Evolutionary conservation across 164 flowering plant species (phyloP).

Genomic region (Macadamia tetraphylla): DNA sequence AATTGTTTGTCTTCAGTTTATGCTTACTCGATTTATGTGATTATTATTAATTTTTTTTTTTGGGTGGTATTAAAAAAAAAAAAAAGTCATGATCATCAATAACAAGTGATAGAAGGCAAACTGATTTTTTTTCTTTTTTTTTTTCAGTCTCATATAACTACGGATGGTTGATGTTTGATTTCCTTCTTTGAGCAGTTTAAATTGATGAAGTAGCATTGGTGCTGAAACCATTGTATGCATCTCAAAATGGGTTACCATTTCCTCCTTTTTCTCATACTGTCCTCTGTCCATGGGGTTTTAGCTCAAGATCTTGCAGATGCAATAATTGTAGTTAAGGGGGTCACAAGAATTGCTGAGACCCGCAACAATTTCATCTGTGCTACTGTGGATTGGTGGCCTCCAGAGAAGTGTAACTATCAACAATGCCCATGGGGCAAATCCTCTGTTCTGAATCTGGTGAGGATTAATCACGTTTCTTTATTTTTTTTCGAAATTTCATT

Average conservation of each 20-base stretch:
- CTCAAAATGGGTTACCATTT: not conserved
- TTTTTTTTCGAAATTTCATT: too few species aligned
- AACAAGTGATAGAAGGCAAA: too few species aligned
- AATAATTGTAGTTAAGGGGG: slow-evolving; percentile 14
- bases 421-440: slow-evolving; percentile 33
- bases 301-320: slow-evolving; percentile 2
- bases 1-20: too few species aligned
- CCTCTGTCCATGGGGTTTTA: not conserved
- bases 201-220: not conserved
- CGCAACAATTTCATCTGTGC: slow-evolving; percentile 38
- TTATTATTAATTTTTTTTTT: too few species aligned
- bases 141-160: not conserved
- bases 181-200: not conserved
- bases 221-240: not conserved
- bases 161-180: not conserved
- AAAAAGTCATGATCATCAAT: too few species aligned
- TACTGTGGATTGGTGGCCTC: slow-evolving; percentile 49
- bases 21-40: too few species aligned
- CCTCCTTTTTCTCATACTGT: not conserved
- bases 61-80: too few species aligned
- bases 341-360: slow-evolving; percentile 13
- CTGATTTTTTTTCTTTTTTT: not conserved
- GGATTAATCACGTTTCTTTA: not conserved
- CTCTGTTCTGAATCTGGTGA: slow-evolving; percentile 30
- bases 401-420: slow-evolving; percentile 35